Evolutionary conservation across 441 rosid genomes (phyloP), one percentile per base, ranked within the genome.

Genomic region (Aquilaria agallochum): DNA sequence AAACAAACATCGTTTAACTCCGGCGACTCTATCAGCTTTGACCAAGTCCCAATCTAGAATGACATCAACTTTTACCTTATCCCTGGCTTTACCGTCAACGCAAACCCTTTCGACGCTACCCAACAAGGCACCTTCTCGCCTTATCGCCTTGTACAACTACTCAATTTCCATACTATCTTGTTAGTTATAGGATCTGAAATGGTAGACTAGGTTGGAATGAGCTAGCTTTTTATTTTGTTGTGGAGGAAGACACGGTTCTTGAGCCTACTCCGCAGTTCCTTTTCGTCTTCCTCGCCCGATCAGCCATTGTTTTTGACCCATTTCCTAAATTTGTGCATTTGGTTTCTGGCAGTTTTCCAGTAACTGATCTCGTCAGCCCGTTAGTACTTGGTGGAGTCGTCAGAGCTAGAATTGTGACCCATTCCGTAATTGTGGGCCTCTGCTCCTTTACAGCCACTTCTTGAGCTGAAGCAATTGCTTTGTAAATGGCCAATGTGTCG

Each of bases 371-470:
- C 96, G 31, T 85, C 73, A 0, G 61, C 58, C 4, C 80, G 58
- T 13, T 92, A 74, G 66, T 89, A 89, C 69, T 83, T 89, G 55
- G 96, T 85, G 31, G 96, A 89, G 65, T 89, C 94, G 64, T 89
- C 94, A 0, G 96, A 87, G 13, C 94, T 89, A 4, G 96, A 89
- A 73, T 89, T 93, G 69, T 85, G 92, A 30, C 92, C 87, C 55
- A 85, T 83, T 73, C 96, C 73, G 58, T 89, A 89, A 1, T 91
- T 85, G 33, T 87, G 73, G 2, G 82, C 80, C 90, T 89, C 94
- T 45, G 87, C 68, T 56, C 87, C 65, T 13, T 85, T 56, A 1
- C 40, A 74, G 20, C 20, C 20, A 0, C 20, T 20, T 20, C 20
- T 20, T 20, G 1, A 20, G 20, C 20, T 20, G 20, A 56, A 5